Percentiles rank a stretch among this genome's conserved stretches.
Conservation (phyloP, 495 filamentous ascomycete genomes). For the Penicillium taxi region DNA sequence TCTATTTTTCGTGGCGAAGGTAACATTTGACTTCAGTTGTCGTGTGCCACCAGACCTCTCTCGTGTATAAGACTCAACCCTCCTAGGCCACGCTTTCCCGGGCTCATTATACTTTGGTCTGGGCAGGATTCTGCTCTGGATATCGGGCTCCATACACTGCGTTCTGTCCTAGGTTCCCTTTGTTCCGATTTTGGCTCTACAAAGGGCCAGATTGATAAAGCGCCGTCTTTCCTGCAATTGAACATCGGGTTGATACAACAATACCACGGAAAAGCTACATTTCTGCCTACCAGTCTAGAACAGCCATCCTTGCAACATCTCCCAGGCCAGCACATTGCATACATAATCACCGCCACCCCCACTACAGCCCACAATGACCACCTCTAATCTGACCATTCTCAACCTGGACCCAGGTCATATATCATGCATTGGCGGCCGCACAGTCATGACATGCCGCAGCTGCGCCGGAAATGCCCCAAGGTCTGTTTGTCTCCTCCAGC, state of each 20-base stretch:
- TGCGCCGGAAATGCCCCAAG: slow-evolving; percentile 38
- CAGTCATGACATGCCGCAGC: slow-evolving; percentile 29
- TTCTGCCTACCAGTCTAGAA: background rate
- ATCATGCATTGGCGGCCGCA: slow-evolving; percentile 32
- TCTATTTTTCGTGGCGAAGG: slow-evolving; percentile 6
- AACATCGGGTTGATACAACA: background rate
- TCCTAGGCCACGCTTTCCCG: slow-evolving; percentile 7
- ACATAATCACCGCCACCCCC: background rate
- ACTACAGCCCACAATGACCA: slow-evolving; percentile 13
- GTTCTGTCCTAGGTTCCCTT: slow-evolving; percentile 10
- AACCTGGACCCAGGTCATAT: slow-evolving; percentile 29
- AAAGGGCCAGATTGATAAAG: slow-evolving; percentile 4
- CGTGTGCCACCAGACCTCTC: slow-evolving; percentile 13
- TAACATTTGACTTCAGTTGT: slow-evolving; percentile 12
- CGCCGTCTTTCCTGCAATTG: background rate
- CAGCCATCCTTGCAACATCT: slow-evolving; percentile 1
- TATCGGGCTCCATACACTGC: slow-evolving; percentile 3
- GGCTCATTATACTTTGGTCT: slow-evolving; percentile 17
- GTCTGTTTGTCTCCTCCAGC: slow-evolving; percentile 10
- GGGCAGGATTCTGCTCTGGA: slow-evolving; percentile 14
- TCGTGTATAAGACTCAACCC: slow-evolving; percentile 15
- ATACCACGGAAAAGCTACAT: background rate
- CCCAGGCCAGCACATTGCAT: slow-evolving; percentile 2
- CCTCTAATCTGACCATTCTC: slow-evolving; percentile 10
- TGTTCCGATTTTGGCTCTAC: slow-evolving; percentile 8